These are phyloP conservation scores for Tuber indicum DNA, from an alignment of 495 filamentous ascomycete species.

Conservation along the genomic window DNA sequence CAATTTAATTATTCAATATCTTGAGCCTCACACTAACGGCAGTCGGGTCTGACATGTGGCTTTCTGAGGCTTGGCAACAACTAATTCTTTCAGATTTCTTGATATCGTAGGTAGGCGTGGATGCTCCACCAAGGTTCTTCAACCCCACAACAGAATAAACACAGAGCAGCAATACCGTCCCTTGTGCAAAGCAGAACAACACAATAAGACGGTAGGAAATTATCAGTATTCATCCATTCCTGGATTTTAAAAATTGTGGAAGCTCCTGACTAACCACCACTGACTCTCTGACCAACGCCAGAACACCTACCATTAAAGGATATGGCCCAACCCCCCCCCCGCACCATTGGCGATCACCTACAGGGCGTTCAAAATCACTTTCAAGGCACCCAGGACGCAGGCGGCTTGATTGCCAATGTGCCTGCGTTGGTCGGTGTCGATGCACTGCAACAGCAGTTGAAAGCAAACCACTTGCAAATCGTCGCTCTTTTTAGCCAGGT, in stretches of 20 bases:
- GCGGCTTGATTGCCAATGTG: slow-evolving; percentile 14
- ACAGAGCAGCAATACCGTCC: not conserved
- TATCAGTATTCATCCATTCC: not conserved
- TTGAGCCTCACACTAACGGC: too few relatives aligned
- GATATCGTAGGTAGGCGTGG: too few relatives aligned
- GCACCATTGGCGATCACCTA: slow-evolving; percentile 2
- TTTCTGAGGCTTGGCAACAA: too few relatives aligned
- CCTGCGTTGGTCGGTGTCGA: slow-evolving; percentile 6
- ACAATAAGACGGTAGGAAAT: not conserved
- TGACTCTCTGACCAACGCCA: not conserved
- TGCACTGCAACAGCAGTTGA: not conserved
- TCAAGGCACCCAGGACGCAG: slow-evolving; percentile 6
- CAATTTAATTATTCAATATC: too few relatives aligned
- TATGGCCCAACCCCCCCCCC: slow-evolving; percentile 13
- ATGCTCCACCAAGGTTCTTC: too few relatives aligned
- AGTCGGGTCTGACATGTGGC: too few relatives aligned
- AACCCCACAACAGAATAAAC: not conserved
- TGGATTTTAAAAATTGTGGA: not conserved
- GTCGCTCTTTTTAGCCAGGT: slow-evolving; percentile 6
- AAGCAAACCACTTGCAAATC: slow-evolving; percentile 4
- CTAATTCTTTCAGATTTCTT: too few relatives aligned
- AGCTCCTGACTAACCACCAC: not conserved
- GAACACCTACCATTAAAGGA: not conserved
- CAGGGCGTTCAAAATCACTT: not conserved
- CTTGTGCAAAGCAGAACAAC: not conserved